These are phyloP conservation scores for Vinca minor DNA, from an alignment of 257 asterid species.

Conservation along the genomic window DNA sequence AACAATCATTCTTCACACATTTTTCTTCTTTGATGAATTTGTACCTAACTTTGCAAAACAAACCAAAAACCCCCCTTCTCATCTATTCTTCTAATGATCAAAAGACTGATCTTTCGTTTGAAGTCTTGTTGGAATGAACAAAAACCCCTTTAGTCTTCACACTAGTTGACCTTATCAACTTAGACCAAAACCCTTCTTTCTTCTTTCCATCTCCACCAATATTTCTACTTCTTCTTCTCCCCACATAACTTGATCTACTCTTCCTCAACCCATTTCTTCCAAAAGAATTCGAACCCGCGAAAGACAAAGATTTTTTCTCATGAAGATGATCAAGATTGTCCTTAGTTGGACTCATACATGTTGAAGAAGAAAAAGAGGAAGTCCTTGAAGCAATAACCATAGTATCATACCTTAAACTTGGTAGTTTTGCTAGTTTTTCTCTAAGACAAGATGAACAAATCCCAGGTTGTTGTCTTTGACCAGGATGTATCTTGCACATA, in stretches of 20 bases:
- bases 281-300: constrained; percentile 13
- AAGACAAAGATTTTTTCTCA: constrained; percentile 33
- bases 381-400: constrained; percentile 10
- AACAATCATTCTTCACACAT: neutral
- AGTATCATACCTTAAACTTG: constrained; percentile 12
- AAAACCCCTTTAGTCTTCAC: constrained; percentile 15
- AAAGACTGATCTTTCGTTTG: constrained; percentile 7
- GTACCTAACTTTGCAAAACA: neutral
- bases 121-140: constrained; percentile 8
- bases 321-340: constrained; percentile 24
- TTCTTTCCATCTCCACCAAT: constrained; percentile 25
- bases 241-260: constrained; percentile 49
- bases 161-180: constrained; percentile 18
- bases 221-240: constrained; percentile 17
- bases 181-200: constrained; percentile 60
- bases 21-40: neutral
- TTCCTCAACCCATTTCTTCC: constrained; percentile 33
- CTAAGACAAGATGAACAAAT: constrained; percentile 54
- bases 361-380: constrained; percentile 26
- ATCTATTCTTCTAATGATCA: neutral
- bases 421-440: constrained; percentile 36
- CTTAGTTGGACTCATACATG: constrained; percentile 21
- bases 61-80: too few relatives aligned
- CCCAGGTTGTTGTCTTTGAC: constrained; percentile 52
- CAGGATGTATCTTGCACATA: constrained; percentile 48